These are phyloP conservation scores for Orbilia ellipsospora DNA, from an alignment of 2,329 filamentous ascomycete species.

Conservation along the genomic window DNA sequence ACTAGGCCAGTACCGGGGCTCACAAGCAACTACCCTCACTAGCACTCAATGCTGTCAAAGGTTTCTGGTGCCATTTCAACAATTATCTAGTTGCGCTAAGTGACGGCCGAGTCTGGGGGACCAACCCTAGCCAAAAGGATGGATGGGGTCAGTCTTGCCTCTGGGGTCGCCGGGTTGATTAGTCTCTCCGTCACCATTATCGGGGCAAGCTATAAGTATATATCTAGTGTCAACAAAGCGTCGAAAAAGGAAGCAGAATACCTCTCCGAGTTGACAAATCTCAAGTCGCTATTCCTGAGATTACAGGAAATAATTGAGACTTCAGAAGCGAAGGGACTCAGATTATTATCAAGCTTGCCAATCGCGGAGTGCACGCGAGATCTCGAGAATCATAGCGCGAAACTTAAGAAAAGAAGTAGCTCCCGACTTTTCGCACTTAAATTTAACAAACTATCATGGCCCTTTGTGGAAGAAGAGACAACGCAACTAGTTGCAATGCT, in stretches of 20 bases:
- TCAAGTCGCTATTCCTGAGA: slow-evolving; percentile 25
- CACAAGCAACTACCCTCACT: no score
- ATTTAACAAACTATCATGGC: slow-evolving; percentile 45
- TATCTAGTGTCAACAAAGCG: slow-evolving; percentile 27
- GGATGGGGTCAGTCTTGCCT: slow-evolving; percentile 34
- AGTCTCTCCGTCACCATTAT: slow-evolving; percentile 38
- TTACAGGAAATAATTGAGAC: slow-evolving; percentile 22
- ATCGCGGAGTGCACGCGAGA: slow-evolving; percentile 36
- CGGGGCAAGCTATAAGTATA: slow-evolving; percentile 45
- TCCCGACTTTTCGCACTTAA: slow-evolving; percentile 31
- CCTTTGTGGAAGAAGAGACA: slow-evolving; percentile 37
- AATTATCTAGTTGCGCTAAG: no score
- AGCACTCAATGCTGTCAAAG: no score
- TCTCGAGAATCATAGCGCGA: slow-evolving; percentile 23
- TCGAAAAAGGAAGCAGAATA: slow-evolving; percentile 40
- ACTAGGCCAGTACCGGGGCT: no score
- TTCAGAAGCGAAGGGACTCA: slow-evolving; percentile 4
- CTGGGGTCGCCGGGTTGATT: slow-evolving; percentile 33
- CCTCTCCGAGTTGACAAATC: slow-evolving; percentile 33
- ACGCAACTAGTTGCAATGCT: slow-evolving; percentile 30
- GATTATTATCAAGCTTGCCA: slow-evolving; percentile 15
- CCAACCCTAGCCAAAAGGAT: background rate
- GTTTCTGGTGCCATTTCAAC: no score
- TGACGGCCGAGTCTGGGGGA: no score
- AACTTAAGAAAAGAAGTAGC: slow-evolving; percentile 37